phyloP scores from a whole-genome alignment of 768 basidiomycete genomes.

The Lactifluus echinatus region DNA sequence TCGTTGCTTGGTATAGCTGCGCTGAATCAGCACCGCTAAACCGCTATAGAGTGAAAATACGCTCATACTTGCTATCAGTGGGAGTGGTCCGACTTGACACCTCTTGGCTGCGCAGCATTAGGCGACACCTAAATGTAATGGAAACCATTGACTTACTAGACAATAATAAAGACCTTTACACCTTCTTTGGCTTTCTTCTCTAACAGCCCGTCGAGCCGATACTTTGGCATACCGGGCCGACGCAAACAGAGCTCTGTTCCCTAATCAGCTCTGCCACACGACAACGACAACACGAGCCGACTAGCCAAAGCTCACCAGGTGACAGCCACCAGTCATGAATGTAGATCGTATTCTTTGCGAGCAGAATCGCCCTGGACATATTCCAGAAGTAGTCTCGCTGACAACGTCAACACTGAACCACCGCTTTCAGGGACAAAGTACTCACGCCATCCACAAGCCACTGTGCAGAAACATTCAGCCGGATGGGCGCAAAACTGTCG shows the following conservation, averaged over 20 bases:
- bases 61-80: slow-evolving; percentile 76
- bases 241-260: slow-evolving; percentile 74
- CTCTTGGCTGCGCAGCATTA: slow-evolving; percentile 58
- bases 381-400: slow-evolving; percentile 99
- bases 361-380: slow-evolving; percentile 78
- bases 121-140: neutral
- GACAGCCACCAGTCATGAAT: slow-evolving; percentile 99
- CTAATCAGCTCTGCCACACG: neutral
- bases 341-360: slow-evolving; percentile 83
- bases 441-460: slow-evolving; percentile 97
- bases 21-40: neutral
- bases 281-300: neutral
- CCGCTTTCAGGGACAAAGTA: slow-evolving; percentile 12
- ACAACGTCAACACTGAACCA: neutral
- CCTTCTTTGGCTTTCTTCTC: slow-evolving; percentile 91
- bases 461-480: slow-evolving; percentile 88
- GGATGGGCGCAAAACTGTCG: slow-evolving; percentile 87
- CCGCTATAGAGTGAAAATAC: neutral
- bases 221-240: slow-evolving; percentile 74
- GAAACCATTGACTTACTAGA: slow-evolving; percentile 54
- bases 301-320: slow-evolving; percentile 43
- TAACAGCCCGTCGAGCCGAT: slow-evolving; percentile 78
- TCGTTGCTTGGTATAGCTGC: slow-evolving; percentile 79
- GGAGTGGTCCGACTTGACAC: slow-evolving; percentile 94
- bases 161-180: slow-evolving; percentile 90